These are phyloP conservation scores for Tylopilus cervinicoccineus DNA, from an alignment of 768 basidiomycete genomes.

Conservation along the genomic window DNA sequence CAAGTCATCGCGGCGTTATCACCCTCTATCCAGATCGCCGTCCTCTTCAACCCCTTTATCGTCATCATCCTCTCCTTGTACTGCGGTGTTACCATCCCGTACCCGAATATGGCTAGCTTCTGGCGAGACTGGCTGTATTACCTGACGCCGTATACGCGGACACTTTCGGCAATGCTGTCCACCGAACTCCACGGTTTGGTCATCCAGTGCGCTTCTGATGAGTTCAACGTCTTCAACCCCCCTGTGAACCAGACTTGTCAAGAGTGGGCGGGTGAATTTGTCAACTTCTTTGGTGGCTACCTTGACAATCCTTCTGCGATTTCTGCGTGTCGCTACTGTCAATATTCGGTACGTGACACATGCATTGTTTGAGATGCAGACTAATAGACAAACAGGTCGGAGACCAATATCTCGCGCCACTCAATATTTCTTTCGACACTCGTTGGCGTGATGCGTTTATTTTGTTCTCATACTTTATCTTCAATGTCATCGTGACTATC, in stretches of 20 bases:
- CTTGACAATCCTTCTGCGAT: slow-evolving; percentile 63
- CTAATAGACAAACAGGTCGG: slow-evolving; percentile 37
- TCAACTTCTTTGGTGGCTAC: slow-evolving; percentile 63
- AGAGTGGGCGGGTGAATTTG: slow-evolving; percentile 69
- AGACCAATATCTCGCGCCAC: slow-evolving; percentile 64
- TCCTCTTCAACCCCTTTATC: slow-evolving; percentile 77
- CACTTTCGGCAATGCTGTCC: slow-evolving; percentile 67
- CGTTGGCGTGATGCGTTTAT: slow-evolving; percentile 72
- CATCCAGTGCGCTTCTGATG: slow-evolving; percentile 61
- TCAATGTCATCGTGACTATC: slow-evolving; percentile 66
- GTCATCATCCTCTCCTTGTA: slow-evolving; percentile 62
- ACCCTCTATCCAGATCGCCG: slow-evolving; percentile 75
- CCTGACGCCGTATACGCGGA: slow-evolving; percentile 65
- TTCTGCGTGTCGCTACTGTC: slow-evolving; percentile 66
- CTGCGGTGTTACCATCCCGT: slow-evolving; percentile 80
- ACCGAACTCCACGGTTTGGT: slow-evolving; percentile 71
- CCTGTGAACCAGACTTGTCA: slow-evolving; percentile 71
- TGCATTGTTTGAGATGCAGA: background rate
- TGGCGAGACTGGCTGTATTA: slow-evolving; percentile 81
- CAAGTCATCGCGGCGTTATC: slow-evolving; percentile 72
- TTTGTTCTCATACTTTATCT: slow-evolving; percentile 60
- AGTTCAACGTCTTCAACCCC: slow-evolving; percentile 70
- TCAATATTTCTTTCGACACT: slow-evolving; percentile 60
- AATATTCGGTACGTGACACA: slow-evolving; percentile 37
- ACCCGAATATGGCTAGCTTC: slow-evolving; percentile 56